A percentile compares a stretch with the other conserved stretches of the same genome.
phyloP scores from a whole-genome alignment of 2,329 filamentous ascomycete species.

The Microcera coccophila region DNA sequence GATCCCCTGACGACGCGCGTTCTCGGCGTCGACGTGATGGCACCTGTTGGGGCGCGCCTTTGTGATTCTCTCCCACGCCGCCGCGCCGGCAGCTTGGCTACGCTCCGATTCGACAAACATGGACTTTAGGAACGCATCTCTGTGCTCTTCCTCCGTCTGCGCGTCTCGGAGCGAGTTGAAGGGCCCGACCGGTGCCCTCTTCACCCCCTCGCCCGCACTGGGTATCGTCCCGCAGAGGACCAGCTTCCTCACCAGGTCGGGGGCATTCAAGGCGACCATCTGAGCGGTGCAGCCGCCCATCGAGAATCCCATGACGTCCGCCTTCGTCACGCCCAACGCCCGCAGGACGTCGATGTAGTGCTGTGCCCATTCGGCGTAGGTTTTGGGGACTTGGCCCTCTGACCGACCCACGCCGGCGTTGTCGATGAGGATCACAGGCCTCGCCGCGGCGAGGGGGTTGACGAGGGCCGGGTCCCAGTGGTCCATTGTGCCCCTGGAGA shows the following conservation, averaged over 20 bases:
- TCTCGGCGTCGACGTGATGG: slow-evolving; percentile 24
- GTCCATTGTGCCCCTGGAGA: slow-evolving; percentile 35
- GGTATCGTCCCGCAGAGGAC: slow-evolving; percentile 44
- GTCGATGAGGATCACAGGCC: slow-evolving; percentile 46
- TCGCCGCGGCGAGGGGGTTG: slow-evolving; percentile 39
- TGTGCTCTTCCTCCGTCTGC: slow-evolving; percentile 31
- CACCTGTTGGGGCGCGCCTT: slow-evolving; percentile 24
- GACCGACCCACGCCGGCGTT: slow-evolving; percentile 46
- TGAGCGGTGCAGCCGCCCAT: slow-evolving; percentile 48
- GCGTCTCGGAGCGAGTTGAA: slow-evolving; percentile 34
- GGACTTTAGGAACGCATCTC: slow-evolving; percentile 30
- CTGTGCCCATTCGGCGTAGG: slow-evolving; percentile 29
- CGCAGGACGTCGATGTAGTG: slow-evolving; percentile 34
- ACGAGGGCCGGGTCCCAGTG: slow-evolving; percentile 43
- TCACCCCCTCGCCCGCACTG: slow-evolving; percentile 35
- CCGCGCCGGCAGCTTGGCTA: slow-evolving; percentile 31
- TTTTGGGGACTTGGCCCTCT: slow-evolving; percentile 38
- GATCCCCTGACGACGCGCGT: slow-evolving; percentile 28
- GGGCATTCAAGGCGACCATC: slow-evolving; percentile 39
- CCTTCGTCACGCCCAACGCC: slow-evolving; percentile 35
- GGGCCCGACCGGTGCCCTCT: slow-evolving; percentile 26
- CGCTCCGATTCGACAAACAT: slow-evolving; percentile 33
- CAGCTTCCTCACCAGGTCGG: slow-evolving; percentile 36
- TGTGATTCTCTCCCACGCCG: slow-evolving; percentile 34
- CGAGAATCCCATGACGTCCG: slow-evolving; percentile 48